A percentile compares a stretch with the other conserved stretches of the same genome.
Conservation (phyloP, 2,329 filamentous ascomycete genomes). For the Neonectria coccinea region DNA sequence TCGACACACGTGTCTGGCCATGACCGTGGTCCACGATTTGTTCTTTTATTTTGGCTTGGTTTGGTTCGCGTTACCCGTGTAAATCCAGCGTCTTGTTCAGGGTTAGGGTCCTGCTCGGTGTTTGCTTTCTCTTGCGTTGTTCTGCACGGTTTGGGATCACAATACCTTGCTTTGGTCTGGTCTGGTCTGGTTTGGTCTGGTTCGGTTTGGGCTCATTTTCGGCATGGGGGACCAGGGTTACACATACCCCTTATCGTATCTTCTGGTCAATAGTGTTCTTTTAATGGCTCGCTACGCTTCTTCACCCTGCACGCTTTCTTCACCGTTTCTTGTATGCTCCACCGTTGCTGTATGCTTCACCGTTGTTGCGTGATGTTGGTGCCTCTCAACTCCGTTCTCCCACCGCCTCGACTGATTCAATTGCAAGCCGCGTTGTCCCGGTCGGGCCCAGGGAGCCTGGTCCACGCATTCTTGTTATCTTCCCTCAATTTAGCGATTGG, state of each 20-base stretch:
- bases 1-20: neutral
- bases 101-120: constrained; percentile 12
- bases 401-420: neutral
- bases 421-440: neutral
- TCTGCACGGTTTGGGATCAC: constrained; percentile 30
- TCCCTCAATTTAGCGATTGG: neutral
- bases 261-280: constrained; percentile 42
- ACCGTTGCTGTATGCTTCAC: constrained; percentile 7
- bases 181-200: constrained; percentile 14
- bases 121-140: constrained; percentile 14
- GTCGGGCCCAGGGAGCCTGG: neutral
- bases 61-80: constrained; percentile 8
- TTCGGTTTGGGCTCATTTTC: constrained; percentile 27
- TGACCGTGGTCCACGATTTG: neutral
- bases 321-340: constrained; percentile 8
- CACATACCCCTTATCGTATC: constrained; percentile 47
- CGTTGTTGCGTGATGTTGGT: neutral
- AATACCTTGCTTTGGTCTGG: constrained; percentile 13
- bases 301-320: constrained; percentile 9
- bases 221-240: constrained; percentile 41
- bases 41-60: neutral
- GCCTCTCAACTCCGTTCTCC: neutral
- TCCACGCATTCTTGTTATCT: neutral
- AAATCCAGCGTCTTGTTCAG: constrained; percentile 24
- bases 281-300: constrained; percentile 28